Percentiles rank a stretch among this genome's conserved stretches.
Conservation (phyloP, 2,329 filamentous ascomycete genomes). For the Escovopsis weberi region DNA sequence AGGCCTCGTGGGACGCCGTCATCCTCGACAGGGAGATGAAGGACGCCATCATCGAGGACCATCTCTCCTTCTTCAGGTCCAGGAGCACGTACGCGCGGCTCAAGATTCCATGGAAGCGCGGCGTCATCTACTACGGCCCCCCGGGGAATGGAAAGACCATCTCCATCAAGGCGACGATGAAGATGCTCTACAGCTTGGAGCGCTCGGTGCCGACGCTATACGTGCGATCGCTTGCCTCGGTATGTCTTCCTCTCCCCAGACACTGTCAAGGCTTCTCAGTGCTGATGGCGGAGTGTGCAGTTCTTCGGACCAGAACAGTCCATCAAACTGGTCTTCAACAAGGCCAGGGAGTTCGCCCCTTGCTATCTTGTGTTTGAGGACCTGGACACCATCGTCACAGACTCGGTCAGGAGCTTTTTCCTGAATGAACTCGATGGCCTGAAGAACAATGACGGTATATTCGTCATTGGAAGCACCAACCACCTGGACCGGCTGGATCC, state of each 20-base stretch:
- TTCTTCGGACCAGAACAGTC: constrained; percentile 41
- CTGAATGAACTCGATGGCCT: constrained; percentile 60
- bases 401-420: constrained; percentile 50
- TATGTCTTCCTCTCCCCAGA: constrained; percentile 13
- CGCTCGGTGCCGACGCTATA: constrained; percentile 44
- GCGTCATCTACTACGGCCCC: constrained; percentile 52
- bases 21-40: constrained; percentile 54
- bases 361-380: constrained; percentile 62
- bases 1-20: constrained; percentile 48
- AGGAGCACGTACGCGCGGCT: constrained; percentile 43
- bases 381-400: constrained; percentile 50
- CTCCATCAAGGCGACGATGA: constrained; percentile 56
- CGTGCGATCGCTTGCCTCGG: constrained; percentile 36
- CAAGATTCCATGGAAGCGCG: constrained; percentile 57
- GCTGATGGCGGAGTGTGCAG: constrained; percentile 8
- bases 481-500: constrained; percentile 52
- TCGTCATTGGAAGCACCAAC: constrained; percentile 54
- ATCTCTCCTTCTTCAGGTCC: constrained; percentile 48
- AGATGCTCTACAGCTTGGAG: constrained; percentile 39
- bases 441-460: constrained; percentile 53
- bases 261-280: too few species aligned
- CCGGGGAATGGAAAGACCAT: constrained; percentile 56
- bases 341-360: constrained; percentile 47
- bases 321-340: constrained; percentile 38
- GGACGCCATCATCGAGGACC: constrained; percentile 45